These are phyloP conservation scores for Podospora fimiseda DNA, from an alignment of 495 filamentous ascomycete species.

Conservation along the genomic window DNA sequence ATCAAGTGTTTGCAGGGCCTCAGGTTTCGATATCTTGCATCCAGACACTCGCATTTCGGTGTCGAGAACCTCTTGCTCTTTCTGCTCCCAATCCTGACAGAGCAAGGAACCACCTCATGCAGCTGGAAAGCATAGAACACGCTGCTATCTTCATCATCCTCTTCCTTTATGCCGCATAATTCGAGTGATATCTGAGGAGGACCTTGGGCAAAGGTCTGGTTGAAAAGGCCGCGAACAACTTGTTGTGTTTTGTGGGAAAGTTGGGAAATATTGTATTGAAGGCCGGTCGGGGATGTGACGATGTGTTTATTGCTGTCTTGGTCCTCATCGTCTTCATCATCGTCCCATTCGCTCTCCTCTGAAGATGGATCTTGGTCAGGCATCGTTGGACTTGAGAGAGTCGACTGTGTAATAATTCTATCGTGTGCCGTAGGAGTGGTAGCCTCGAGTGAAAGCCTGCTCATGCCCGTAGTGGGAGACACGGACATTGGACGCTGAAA, in stretches of 20 bases:
- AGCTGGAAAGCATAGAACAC: constrained; percentile 43
- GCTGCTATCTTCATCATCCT: constrained; percentile 24
- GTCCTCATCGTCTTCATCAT: constrained; percentile 29
- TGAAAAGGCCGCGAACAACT: constrained; percentile 19
- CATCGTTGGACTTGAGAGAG: constrained; percentile 6
- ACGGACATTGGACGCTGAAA: constrained; percentile 22
- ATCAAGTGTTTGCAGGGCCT: constrained; percentile 43
- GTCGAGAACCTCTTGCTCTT: constrained; percentile 28
- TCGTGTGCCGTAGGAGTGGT: constrained; percentile 23
- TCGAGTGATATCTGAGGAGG: constrained; percentile 37
- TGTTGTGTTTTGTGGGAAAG: constrained; percentile 17
- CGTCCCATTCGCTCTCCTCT: constrained; percentile 24
- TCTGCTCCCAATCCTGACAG: constrained; percentile 35
- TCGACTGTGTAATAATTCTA: constrained; percentile 21
- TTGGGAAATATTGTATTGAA: constrained; percentile 29
- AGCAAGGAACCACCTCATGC: constrained; percentile 40
- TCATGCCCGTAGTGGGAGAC: constrained; percentile 33
- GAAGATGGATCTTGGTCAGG: constrained; percentile 15
- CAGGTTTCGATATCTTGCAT: constrained; percentile 17
- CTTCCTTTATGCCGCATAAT: constrained; percentile 33
- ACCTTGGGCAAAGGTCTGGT: constrained; percentile 10
- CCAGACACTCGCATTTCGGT: constrained; percentile 37
- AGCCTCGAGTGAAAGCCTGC: constrained; percentile 36
- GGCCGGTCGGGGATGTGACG: constrained; percentile 31
- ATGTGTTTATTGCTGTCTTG: constrained; percentile 26